Evolutionary conservation across 2,329 filamentous ascomycete genomes (phyloP).

Genomic region (Xylaria polymorpha): DNA sequence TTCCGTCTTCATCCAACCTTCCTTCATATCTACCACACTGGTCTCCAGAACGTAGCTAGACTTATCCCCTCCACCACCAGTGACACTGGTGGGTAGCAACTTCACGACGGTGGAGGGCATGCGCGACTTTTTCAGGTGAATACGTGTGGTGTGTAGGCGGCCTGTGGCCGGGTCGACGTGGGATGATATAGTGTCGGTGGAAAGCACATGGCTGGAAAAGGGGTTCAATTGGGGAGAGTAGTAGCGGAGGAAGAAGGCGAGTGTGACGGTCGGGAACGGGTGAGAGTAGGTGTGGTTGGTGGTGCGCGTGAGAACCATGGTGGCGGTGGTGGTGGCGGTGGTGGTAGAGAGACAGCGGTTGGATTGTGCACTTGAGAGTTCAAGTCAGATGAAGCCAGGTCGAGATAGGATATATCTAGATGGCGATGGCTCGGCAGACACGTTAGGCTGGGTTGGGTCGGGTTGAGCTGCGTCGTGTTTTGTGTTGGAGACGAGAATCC

Average conservation of each 20-base stretch:
- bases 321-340: constrained; percentile 57
- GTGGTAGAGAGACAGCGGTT: constrained; percentile 5
- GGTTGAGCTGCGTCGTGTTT: neutral
- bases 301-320: constrained; percentile 72
- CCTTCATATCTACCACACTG: constrained; percentile 79
- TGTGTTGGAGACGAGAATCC: constrained; percentile 6
- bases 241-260: constrained; percentile 91
- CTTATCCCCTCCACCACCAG: constrained; percentile 75
- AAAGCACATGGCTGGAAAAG: constrained; percentile 83
- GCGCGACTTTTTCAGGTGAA: constrained; percentile 85
- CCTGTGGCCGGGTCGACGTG: constrained; percentile 78
- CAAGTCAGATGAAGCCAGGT: neutral
- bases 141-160: constrained; percentile 79
- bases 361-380: constrained; percentile 2
- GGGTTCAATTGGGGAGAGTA: constrained; percentile 77
- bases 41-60: constrained; percentile 85
- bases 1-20: constrained; percentile 86
- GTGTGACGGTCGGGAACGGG: constrained; percentile 84
- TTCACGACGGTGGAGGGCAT: constrained; percentile 80
- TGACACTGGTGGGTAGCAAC: constrained; percentile 75
- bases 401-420: neutral
- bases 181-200: constrained; percentile 83
- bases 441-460: constrained; percentile 1
- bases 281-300: constrained; percentile 81
- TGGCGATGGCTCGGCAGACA: constrained; percentile 11